Base-by-base conservation (phyloP, 2,329 filamentous ascomycete genomes). In the Claviceps sp. region DNA sequence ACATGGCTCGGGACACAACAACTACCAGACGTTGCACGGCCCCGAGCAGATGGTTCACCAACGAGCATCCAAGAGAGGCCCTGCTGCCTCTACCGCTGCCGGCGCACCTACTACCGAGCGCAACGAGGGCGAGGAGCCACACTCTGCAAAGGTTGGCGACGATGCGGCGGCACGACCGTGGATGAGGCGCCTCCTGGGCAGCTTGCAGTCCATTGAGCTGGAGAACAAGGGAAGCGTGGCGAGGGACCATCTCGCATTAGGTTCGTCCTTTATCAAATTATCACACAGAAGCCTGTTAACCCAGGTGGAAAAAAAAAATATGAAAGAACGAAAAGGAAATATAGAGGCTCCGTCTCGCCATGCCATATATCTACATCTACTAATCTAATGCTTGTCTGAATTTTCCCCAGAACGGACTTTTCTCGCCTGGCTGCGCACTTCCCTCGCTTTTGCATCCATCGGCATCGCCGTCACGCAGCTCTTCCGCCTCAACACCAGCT, bases 181-280 rank as follows among this genome's bases (percentile, higher is more conserved):
- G 76, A 81, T 77, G 74, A 70, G 70, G 59, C 62, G 63, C 37
- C 64, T 78, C 41, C 58, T 73, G 24, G 68, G 64, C 7, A 67
- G 72, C 53, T 74, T 83, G 50, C 73, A 71, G 60, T 79, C 78
- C 5, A 76, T 93, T 50, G 87, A 91, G 70, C 68, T 93, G 55
- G 87, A 93, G 66, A 93, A 93, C 62, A 91, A 89, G 67, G 87
- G 87, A 41, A 88, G 84, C 62, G 87, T 91, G 41, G 87, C 87
- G 11, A 74, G 87, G 61, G 87, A 93, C 66, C 87, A 93, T 69
- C 71, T 93, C 52, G 87, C 87, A 22, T 70, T 93, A 48, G 86
- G 86, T 90, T 69, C 50, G 70, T 50, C 13, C n/a, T 7, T 40
- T 40, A 7, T 40, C n/a, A n/a, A n/a, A n/a, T n/a, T n/a, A n/a